Conservation (phyloP, 2,329 filamentous ascomycete species). For the Fusarium hostae region DNA sequence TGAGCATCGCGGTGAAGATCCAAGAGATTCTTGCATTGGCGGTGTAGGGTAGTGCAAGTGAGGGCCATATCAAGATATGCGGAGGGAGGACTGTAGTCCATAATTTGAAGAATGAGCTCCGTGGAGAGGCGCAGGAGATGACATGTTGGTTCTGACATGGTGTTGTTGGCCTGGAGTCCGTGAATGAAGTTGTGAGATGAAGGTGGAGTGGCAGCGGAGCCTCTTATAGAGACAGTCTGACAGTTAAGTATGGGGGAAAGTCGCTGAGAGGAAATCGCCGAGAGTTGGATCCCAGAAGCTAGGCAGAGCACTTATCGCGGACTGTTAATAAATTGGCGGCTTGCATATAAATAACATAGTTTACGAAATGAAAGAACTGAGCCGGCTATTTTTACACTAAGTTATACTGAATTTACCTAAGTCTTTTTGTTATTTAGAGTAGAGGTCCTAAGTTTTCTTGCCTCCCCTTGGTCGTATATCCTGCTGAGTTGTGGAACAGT, state of each 20-base stretch:
- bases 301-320: neutral
- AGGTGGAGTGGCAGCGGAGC: neutral
- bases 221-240: neutral
- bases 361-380: too few relatives aligned
- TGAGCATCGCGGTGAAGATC: constrained; percentile 8
- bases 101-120: constrained; percentile 17
- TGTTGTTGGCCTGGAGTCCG: neutral
- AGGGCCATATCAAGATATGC: constrained; percentile 10
- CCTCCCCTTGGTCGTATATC: constrained; percentile 31
- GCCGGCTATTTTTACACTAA: too few relatives aligned
- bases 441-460: too few relatives aligned
- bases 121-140: neutral
- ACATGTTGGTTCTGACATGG: neutral
- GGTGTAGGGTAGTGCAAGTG: constrained; percentile 18
- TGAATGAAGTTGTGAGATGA: neutral
- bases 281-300: neutral
- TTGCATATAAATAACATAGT: too few relatives aligned
- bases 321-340: neutral
- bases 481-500: constrained; percentile 21
- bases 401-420: too few relatives aligned
- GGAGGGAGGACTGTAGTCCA: neutral
- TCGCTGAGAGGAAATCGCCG: neutral
- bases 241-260: neutral
- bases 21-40: neutral
- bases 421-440: too few relatives aligned